Evolutionary conservation across 306 rosid genomes (phyloP), one percentile per base, ranked within the genome.

Genomic region (Luffa acutangula): DNA sequence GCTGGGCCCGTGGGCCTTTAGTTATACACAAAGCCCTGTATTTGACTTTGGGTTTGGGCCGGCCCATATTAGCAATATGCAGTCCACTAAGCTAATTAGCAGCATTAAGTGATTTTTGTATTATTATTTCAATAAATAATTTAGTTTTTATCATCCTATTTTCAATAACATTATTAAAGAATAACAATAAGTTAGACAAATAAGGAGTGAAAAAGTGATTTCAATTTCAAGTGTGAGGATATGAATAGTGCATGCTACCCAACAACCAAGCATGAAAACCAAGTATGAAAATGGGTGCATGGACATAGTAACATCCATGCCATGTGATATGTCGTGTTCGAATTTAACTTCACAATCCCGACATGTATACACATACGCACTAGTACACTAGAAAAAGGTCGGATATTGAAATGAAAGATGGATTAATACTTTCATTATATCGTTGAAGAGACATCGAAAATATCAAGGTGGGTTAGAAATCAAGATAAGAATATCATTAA

Each of bases 181-280:
- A 59, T 2, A 20, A 57, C 0, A 20, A 57, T 39, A 41, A 67
- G 74, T n/a, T 5, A n/a, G 75, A 42, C 17, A 69, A 42, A 42
- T 4, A 69, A 9, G 9, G 52, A 18, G 49, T 6, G 73, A 39
- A 39, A 66, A 66, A 37, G 1, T 33, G 41, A 5, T 33, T 25
- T 25, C 8, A 7, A 6, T 7, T 14, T 7, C 0, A 67, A 7
- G 52, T 9, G 33, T 1, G 15, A 67, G 52, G 25, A 41, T 15
- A 69, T 41, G 18, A 69, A 18, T 9, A 69, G 34, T 4, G 75
- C 1, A 41, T 69, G 75, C 52, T 69, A 69, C 75, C 53, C 75
- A 69, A n/a, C 75, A 69, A 69, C 75, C 75, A 69, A 42, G 49
- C 75, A 69, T 69, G 3, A 42, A 69, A 7, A n/a, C 4, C 75